phyloP scores from a whole-genome alignment of 2,329 filamentous ascomycete species.

The Pezizomycotina sp. region DNA sequence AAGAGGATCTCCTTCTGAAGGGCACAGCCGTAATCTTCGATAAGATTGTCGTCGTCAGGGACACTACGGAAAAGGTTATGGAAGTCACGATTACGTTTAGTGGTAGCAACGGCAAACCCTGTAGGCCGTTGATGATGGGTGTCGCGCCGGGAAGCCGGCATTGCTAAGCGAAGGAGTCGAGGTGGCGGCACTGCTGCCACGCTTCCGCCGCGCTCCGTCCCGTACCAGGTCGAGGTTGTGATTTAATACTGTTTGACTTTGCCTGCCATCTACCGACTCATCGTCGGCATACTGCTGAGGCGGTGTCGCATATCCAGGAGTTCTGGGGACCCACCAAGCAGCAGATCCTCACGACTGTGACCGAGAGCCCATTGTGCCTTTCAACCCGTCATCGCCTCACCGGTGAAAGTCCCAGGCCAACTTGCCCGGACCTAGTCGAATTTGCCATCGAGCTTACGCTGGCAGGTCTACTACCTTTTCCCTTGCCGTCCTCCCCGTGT shows the following conservation, averaged over 20 bases:
- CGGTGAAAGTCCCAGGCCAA: too few relatives aligned
- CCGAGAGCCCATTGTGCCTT: too few relatives aligned
- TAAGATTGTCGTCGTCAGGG: conserved; percentile 91
- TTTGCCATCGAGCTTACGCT: too few relatives aligned
- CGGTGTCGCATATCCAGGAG: too few relatives aligned
- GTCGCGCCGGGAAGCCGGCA: conserved; percentile 1
- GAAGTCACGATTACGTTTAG: conserved; percentile 90
- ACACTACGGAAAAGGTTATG: conserved; percentile 89
- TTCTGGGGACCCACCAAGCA: too few relatives aligned
- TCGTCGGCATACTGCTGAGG: conserved; percentile 8
- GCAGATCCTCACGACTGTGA: too few relatives aligned
- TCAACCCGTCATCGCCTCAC: too few relatives aligned
- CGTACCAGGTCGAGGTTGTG: conserved; percentile 34
- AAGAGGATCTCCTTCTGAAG: conserved; percentile 88
- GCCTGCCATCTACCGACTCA: conserved; percentile 6
- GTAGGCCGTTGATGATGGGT: conserved; percentile 57
- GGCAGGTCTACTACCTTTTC: too few relatives aligned
- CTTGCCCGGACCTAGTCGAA: too few relatives aligned
- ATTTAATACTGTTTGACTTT: conserved; percentile 9
- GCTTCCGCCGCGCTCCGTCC: conserved; percentile 46
- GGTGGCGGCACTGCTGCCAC: conserved; percentile 64
- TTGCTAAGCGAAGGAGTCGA: conserved; percentile 24
- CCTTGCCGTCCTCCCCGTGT: too few relatives aligned
- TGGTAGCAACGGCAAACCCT: conserved; percentile 88
- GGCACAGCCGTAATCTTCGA: conserved; percentile 96